Evolutionary conservation across 1,284 basidiomycete species (phyloP).

Genomic region (Pascua guehoae): DNA sequence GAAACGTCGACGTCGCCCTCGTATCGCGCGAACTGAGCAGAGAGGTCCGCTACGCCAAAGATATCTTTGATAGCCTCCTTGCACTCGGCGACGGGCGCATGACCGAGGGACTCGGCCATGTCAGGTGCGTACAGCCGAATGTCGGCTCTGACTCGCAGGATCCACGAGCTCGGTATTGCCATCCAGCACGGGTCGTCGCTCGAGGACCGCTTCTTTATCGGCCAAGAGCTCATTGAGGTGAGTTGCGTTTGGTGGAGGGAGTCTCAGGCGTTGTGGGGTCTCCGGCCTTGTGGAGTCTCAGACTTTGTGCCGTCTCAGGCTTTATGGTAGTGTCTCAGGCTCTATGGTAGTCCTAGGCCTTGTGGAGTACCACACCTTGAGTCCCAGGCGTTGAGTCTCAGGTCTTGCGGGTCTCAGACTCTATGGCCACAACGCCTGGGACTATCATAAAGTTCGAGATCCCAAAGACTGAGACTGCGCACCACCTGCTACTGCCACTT

Average conservation of each 20-base stretch:
- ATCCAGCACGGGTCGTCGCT: constrained; percentile 34
- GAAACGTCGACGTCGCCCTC: constrained; percentile 26
- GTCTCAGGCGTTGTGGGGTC: too few relatives aligned
- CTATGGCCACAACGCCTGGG: too few relatives aligned
- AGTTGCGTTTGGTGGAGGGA: constrained; percentile 1
- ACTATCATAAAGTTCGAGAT: too few relatives aligned
- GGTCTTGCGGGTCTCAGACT: too few relatives aligned
- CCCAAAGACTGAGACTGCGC: too few relatives aligned
- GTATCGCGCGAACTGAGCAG: constrained; percentile 33
- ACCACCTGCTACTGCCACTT: too few relatives aligned
- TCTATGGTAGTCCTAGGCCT: too few relatives aligned
- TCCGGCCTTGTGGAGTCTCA: too few relatives aligned
- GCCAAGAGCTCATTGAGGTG: constrained; percentile 35
- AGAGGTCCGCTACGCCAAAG: constrained; percentile 34
- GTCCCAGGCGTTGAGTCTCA: too few relatives aligned
- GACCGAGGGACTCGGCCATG: constrained; percentile 32
- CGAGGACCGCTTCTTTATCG: constrained; percentile 34
- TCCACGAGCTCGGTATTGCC: constrained; percentile 41
- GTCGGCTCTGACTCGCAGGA: constrained; percentile 21
- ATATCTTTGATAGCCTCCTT: constrained; percentile 43
- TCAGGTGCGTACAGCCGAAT: constrained; percentile 28
- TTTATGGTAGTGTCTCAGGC: too few relatives aligned
- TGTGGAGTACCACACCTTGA: too few relatives aligned
- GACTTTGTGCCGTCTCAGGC: too few relatives aligned
- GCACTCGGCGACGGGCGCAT: constrained; percentile 33